Evolutionary conservation across 2,329 filamentous ascomycete species (phyloP), one percentile per base, ranked within the genome.

Genomic region (Neonectria punicea): DNA sequence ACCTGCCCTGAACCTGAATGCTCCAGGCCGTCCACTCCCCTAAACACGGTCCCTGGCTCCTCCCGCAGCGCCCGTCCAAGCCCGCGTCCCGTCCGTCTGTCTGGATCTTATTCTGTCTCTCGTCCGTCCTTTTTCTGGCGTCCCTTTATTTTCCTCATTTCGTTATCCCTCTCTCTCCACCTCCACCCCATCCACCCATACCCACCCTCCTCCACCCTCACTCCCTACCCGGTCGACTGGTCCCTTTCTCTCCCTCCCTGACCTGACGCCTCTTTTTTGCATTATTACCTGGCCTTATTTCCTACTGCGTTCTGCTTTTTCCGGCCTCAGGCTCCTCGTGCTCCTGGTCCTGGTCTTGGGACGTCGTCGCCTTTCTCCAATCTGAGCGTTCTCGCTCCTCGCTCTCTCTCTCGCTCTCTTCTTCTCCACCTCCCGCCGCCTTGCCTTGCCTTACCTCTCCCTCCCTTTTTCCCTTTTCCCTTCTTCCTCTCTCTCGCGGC

Each of bases 221-320:
- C 74, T 78, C 73, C 75, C 71, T 71, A 71, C 73, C 71, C 58
- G 69, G 72, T 70, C 70, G 53, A 60, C 74, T 69, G 70, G 73
- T 69, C 68, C 73, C 70, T 74, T 76, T 70, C 71, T 74, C 70
- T 75, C 69, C 68, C 67, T 71, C 68, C 74, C 58, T 72, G 70
- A 57, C 74, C 76, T 77, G 77, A 76, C 76, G 76, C 75, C 73
- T 77, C 71, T 76, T 74, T 73, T 74, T 69, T 69, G 69, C 67
- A 70, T 71, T 73, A 71, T 67, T 70, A 72, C 69, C 68, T 73
- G 70, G 54, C 64, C 58, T 64, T 66, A 58, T 69, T 73, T 74
- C 70, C 70, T 70, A 72, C 59, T 70, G 69, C 63, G 56, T 70
- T 68, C 65, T 67, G 61, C 69, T 66, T 47, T 47, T 70, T 68